Base-by-base conservation (phyloP, 768 basidiomycete species). In the Amanita thiersii region DNA sequence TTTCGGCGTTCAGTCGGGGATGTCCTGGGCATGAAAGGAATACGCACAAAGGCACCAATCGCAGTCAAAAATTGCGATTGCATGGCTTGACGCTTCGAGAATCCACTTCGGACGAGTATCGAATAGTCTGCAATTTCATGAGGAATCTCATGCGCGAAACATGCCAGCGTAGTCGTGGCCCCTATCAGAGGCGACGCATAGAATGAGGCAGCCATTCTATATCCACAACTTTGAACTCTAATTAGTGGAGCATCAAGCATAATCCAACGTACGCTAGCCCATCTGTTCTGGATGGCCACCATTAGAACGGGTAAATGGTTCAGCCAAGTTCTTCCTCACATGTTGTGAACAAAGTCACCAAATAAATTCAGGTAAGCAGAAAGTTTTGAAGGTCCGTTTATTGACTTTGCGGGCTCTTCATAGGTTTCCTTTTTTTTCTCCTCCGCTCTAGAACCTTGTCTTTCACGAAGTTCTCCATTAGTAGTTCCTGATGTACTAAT, bases 121-220 rank as follows among this genome's bases (percentile, higher is more conserved):
- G 87, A 90, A 55, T 92, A 93, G 58, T 93, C 91, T n/a, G 90
- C 91, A 47, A 94, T 93, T 69, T 94, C 89, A 54, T 94, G 90
- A 12, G 91, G 91, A 40, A 94, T 93, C 62, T 94, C 90, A 58
- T 94, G 89, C 2, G 87, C 88, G 55, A 93, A 94, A 56, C 90
- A 93, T 18, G 91, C 91, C 34, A 94, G 72, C n/a, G 90, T 91
- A 2, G 90, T 93, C 31, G 90, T 92, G 25, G 91, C 90, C 31
- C 91, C 91, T 47, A 94, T 88, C 44, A 91, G 67, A 2, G 91
- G 91, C 24, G 86, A 88, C n/a, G 88, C 89, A 58, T 93, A 93
- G 68, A 93, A 94, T n/a, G 88, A 90, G 39, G 91, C 90, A 11
- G 89, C 85, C 86, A 94, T 91, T 23, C 88, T 90, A 50, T 26